Evolutionary conservation across 805 yeast genomes (phyloP).

Genomic region (Saccharomyces jurei): DNA sequence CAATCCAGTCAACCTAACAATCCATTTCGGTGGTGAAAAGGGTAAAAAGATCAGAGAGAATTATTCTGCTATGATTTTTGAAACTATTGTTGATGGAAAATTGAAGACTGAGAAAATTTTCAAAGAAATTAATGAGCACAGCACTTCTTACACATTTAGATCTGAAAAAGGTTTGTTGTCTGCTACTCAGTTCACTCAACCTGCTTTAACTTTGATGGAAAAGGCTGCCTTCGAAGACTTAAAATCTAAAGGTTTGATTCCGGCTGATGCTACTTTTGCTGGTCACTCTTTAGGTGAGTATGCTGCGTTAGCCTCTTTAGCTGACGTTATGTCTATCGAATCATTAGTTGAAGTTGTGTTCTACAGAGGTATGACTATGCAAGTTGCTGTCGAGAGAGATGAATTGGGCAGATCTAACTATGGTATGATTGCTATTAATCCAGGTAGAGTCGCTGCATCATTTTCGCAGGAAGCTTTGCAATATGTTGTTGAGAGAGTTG

Average conservation of each 20-base stretch:
- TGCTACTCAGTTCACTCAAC: slow-evolving; percentile 98
- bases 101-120: slow-evolving; percentile 89
- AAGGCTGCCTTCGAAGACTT: slow-evolving; percentile 97
- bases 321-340: slow-evolving; percentile 98
- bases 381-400: slow-evolving; percentile 99
- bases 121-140: slow-evolving; percentile 75
- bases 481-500: slow-evolving; percentile 85
- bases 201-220: slow-evolving; percentile 98
- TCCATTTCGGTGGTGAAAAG: slow-evolving; percentile 95
- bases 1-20: slow-evolving; percentile 91
- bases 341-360: slow-evolving; percentile 94
- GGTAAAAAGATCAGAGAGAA: slow-evolving; percentile 93
- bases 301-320: slow-evolving; percentile 93
- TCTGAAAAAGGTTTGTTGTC: slow-evolving; percentile 93
- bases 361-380: slow-evolving; percentile 99
- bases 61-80: slow-evolving; percentile 95
- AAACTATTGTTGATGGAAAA: slow-evolving; percentile 80
- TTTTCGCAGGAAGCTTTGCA: slow-evolving; percentile 90
- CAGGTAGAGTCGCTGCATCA: slow-evolving; percentile 81
- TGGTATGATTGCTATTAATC: slow-evolving; percentile 98
- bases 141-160: slow-evolving; percentile 79
- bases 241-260: slow-evolving; percentile 91
- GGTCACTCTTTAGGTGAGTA: slow-evolving; percentile 99
- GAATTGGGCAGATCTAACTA: slow-evolving; percentile 90
- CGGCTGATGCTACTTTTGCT: slow-evolving; percentile 88